phyloP scores from a whole-genome alignment of 768 basidiomycete genomes.

The Crucibulum laeve region DNA sequence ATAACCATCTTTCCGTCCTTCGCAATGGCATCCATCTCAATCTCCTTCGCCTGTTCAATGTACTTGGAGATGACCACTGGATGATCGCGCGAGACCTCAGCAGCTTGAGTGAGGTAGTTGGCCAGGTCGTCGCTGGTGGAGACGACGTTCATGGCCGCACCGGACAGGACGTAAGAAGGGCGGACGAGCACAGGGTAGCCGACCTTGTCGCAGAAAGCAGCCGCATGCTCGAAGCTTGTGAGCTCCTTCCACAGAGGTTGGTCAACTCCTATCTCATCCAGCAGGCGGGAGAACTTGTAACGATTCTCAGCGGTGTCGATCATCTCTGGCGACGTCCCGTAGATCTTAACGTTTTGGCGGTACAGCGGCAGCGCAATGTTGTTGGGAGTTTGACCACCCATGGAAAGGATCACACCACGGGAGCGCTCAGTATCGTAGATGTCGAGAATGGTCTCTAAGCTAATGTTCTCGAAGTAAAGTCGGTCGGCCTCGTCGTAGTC shows the following conservation, averaged over 20 bases:
- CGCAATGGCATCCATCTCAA: constrained; percentile 99
- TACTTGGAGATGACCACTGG: constrained; percentile 84
- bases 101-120: constrained; percentile 91
- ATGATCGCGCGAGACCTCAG: constrained; percentile 85
- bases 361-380: constrained; percentile 95
- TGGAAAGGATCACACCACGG: constrained; percentile 90
- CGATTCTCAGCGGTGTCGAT: constrained; percentile 99
- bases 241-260: constrained; percentile 98
- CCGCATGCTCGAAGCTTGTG: constrained; percentile 84
- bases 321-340: constrained; percentile 98
- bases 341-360: constrained; percentile 90
- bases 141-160: constrained; percentile 99
- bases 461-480: constrained; percentile 98
- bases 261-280: constrained; percentile 98
- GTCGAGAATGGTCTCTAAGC: constrained; percentile 92
- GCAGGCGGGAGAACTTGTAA: constrained; percentile 97
- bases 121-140: constrained; percentile 88
- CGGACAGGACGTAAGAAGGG: constrained; percentile 98
- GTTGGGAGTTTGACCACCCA: constrained; percentile 99
- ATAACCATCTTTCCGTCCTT: constrained; percentile 96
- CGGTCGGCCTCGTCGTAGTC: constrained; percentile 99
- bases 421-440: constrained; percentile 92
- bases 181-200: constrained; percentile 98
- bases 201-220: constrained; percentile 86
- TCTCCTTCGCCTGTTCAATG: constrained; percentile 99